Conservation (phyloP, 2,329 filamentous ascomycete genomes). For the Sclerotinia borealis region DNA sequence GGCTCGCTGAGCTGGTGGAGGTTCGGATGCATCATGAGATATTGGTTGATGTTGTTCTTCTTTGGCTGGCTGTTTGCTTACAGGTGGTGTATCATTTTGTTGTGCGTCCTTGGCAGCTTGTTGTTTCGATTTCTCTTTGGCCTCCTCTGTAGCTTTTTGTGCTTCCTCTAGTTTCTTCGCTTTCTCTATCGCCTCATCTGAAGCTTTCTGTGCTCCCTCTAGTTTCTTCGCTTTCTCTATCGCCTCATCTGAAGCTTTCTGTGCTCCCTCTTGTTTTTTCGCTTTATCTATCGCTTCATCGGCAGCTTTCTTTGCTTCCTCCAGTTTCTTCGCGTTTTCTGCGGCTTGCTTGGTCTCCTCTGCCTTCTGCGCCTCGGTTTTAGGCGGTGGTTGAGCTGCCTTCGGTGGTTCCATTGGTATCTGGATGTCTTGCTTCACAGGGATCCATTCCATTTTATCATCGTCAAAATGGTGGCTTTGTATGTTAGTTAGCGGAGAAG, state of each 20-base stretch:
- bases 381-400: slow-evolving; percentile 17
- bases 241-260: neutral
- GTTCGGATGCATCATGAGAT: slow-evolving; percentile 1
- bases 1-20: slow-evolving; percentile 1
- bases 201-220: neutral
- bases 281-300: neutral
- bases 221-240: neutral
- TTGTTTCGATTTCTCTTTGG: neutral
- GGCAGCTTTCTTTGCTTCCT: slow-evolving; percentile 33
- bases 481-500: neutral
- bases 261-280: slow-evolving; percentile 1
- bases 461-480: slow-evolving; percentile 39
- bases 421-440: slow-evolving; percentile 1
- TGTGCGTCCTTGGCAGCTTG: neutral
- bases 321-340: slow-evolving; percentile 29
- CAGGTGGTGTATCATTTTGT: neutral
- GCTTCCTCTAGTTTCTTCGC: slow-evolving; percentile 4
- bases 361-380: neutral
- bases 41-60: neutral
- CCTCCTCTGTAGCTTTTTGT: neutral
- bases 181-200: neutral
- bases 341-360: slow-evolving; percentile 25
- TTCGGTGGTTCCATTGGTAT: slow-evolving; percentile 18
- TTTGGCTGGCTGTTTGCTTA: slow-evolving; percentile 11
- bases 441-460: slow-evolving; percentile 34